phyloP scores from a whole-genome alignment of 1,284 basidiomycete genomes.

The Pseudozyma thailandica region DNA sequence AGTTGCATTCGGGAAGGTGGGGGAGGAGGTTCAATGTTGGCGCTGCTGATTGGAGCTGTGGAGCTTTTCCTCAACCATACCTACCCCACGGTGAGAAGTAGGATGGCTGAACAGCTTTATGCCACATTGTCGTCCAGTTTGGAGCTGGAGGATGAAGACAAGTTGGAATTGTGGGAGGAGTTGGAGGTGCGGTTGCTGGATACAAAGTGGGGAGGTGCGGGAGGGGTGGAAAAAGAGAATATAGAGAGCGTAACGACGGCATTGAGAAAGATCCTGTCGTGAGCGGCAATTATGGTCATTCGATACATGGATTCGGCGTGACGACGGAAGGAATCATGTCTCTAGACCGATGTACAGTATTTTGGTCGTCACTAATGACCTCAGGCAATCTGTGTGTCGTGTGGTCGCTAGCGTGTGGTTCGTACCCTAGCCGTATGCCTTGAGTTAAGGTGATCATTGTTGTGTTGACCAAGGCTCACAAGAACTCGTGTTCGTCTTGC shows the following conservation, averaged over 20 bases:
- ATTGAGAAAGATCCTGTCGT: conserved; percentile 7
- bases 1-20: background rate
- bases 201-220: conserved; percentile 27
- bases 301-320: no score
- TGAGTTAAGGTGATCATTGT: no score
- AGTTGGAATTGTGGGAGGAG: conserved; percentile 17
- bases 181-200: conserved; percentile 26
- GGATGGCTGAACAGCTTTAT: conserved; percentile 44
- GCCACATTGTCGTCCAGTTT: conserved; percentile 21
- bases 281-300: no score
- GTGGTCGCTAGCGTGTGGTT: no score
- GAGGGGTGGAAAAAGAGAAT: background rate
- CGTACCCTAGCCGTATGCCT: no score
- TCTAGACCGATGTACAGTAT: no score
- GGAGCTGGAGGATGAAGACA: conserved; percentile 6
- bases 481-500: no score
- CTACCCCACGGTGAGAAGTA: conserved; percentile 22
- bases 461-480: no score
- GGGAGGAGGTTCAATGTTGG: no score
- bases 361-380: no score
- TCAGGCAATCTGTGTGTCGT: no score
- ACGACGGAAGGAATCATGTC: no score
- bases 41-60: background rate
- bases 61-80: conserved; percentile 18
- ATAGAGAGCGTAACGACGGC: conserved; percentile 1